These are phyloP conservation scores for Aspergillus asperescens DNA, from an alignment of 495 filamentous ascomycete genomes.

Conservation along the genomic window DNA sequence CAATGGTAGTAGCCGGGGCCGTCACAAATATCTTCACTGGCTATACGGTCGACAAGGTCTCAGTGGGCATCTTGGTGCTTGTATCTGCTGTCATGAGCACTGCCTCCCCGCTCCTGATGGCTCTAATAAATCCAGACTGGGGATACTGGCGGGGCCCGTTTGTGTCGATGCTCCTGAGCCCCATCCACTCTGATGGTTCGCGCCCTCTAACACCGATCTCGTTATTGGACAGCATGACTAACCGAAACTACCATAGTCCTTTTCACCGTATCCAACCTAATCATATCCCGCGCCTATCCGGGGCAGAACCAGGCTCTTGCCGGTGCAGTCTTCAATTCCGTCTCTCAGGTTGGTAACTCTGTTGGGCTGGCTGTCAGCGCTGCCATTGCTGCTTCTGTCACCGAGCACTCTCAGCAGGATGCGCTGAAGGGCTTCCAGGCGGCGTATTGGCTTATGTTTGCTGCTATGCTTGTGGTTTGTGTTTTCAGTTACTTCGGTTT, in stretches of 20 bases:
- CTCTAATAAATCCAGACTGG: neutral
- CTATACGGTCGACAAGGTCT: neutral
- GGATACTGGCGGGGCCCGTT: conserved; percentile 48
- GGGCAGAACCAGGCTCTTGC: conserved; percentile 47
- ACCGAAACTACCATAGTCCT: neutral
- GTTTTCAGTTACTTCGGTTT: neutral
- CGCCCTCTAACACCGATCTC: conserved; percentile 25
- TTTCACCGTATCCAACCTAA: conserved; percentile 43
- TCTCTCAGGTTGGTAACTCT: conserved; percentile 49
- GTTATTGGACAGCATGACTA: no score
- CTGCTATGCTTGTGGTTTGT: conserved; percentile 3
- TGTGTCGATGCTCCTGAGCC: conserved; percentile 37
- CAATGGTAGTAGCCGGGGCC: conserved; percentile 1
- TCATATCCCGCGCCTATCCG: conserved; percentile 50
- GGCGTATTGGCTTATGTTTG: conserved; percentile 6
- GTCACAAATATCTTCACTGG: conserved; percentile 4
- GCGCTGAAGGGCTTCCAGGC: neutral
- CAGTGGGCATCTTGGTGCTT: neutral
- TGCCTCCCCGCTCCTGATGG: neutral
- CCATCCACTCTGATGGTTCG: conserved; percentile 42
- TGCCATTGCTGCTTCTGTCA: conserved; percentile 43
- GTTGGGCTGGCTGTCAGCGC: conserved; percentile 47
- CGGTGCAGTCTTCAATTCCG: conserved; percentile 54
- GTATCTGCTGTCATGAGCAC: conserved; percentile 1
- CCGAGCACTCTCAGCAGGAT: conserved; percentile 17